Conservation (phyloP, 1,139 yeast genomes). For the Eremothecium coryli region DNA sequence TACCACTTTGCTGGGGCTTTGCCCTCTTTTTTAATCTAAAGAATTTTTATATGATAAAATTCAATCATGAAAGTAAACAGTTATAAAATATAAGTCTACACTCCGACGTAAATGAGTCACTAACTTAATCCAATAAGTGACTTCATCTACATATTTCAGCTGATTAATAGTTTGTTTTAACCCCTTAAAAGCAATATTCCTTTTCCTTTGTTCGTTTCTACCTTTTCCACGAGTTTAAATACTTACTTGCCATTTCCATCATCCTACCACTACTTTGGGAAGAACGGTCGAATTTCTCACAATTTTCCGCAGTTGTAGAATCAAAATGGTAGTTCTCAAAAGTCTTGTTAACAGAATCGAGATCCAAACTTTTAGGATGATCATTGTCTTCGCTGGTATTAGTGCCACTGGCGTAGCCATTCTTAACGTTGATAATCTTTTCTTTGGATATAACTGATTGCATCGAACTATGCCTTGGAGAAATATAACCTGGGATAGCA, state of each 20-base stretch:
- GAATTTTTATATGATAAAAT: too few species aligned
- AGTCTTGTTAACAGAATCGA: constrained; percentile 13
- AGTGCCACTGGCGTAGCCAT: not conserved
- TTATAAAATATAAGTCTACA: not conserved
- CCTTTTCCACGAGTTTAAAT: constrained; percentile 21
- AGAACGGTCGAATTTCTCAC: constrained; percentile 12
- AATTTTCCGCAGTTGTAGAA: constrained; percentile 8
- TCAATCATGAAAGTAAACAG: not conserved
- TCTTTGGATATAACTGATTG: constrained; percentile 21
- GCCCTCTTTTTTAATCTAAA: too few species aligned
- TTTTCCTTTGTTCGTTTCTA: too few species aligned
- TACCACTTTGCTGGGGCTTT: too few species aligned
- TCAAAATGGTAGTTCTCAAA: constrained; percentile 15
- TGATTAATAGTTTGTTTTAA: too few species aligned
- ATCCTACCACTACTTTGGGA: constrained; percentile 19
- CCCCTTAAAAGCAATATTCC: too few species aligned
- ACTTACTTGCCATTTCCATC: constrained; percentile 20
- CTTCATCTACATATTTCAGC: too few species aligned
- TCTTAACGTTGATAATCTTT: constrained; percentile 6
- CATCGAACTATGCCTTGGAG: constrained; percentile 26
- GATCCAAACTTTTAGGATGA: constrained; percentile 4
- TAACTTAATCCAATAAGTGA: too few species aligned
- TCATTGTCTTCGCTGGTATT: not conserved
- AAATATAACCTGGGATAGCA: constrained; percentile 37
- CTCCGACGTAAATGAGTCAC: too few species aligned